Percentiles rank a stretch among this genome's conserved stretches.
phyloP scores from a whole-genome alignment of 257 asterid species.

The Verbena officinalis region DNA sequence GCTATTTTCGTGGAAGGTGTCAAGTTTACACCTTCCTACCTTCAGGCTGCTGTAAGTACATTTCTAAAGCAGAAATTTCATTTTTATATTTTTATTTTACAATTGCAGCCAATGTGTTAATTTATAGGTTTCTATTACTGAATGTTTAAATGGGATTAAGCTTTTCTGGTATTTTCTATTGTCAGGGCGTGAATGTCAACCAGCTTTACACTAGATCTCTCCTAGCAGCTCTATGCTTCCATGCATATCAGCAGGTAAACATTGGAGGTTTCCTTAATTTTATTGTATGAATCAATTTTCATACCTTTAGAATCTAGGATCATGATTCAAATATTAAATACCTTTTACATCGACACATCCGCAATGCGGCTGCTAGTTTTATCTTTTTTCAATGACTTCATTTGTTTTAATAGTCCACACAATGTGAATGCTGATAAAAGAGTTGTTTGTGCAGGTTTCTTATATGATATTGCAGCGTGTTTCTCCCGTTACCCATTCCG shows the following conservation, averaged over 20 bases:
- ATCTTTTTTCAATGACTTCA: no score
- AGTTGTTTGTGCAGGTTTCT: constrained; percentile 69
- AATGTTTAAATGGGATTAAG: neutral
- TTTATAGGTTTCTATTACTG: constrained; percentile 11
- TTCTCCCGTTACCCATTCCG: constrained; percentile 96
- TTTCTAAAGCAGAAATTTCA: constrained; percentile 13
- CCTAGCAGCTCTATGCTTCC: constrained; percentile 95
- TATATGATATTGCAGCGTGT: constrained; percentile 98
- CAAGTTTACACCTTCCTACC: constrained; percentile 73
- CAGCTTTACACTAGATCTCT: constrained; percentile 78
- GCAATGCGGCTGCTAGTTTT: no score
- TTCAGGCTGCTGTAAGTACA: constrained; percentile 79
- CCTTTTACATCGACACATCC: no score
- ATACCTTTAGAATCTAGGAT: neutral
- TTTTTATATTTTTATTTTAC: constrained; percentile 13
- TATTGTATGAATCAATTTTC: neutral
- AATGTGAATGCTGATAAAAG: constrained; percentile 27
- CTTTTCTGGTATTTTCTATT: neutral
- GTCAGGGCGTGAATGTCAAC: constrained; percentile 75
- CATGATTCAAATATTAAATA: no score
- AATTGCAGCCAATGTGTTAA: neutral
- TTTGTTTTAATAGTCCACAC: neutral
- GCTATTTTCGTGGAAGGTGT: constrained; percentile 55
- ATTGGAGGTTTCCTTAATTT: neutral
- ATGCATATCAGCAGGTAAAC: constrained; percentile 94